Evolutionary conservation across 352 stramenopile species (phyloP).

Genomic region (Globisporangium polare): DNA sequence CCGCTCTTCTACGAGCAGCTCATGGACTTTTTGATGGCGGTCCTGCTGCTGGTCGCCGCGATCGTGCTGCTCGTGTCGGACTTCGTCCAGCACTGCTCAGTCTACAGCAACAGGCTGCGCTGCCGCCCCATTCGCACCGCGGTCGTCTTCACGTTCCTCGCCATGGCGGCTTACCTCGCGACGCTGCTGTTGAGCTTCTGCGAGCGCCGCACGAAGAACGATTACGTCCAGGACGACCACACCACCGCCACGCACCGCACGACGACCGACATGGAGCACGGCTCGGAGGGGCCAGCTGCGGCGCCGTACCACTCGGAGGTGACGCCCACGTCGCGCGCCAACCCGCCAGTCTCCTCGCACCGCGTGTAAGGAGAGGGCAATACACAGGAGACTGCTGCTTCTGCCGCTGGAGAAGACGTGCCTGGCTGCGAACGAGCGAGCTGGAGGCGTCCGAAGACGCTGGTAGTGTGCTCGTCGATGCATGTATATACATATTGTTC

Average conservation of each 20-base stretch:
- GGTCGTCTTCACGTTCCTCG: constrained; percentile 67
- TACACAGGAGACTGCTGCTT: constrained; percentile 10
- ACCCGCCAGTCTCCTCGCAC: neutral
- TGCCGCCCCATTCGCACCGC: constrained; percentile 45
- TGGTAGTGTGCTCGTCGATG: neutral
- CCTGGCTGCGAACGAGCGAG: neutral
- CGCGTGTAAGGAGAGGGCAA: constrained; percentile 11
- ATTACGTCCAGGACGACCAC: constrained; percentile 12
- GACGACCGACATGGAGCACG: neutral
- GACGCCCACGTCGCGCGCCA: constrained; percentile 11
- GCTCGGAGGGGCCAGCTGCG: constrained; percentile 5
- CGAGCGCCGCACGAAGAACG: constrained; percentile 22
- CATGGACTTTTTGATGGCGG: constrained; percentile 48
- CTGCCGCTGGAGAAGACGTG: neutral
- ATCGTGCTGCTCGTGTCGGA: constrained; percentile 68
- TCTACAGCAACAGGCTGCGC: constrained; percentile 71
- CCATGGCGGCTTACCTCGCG: constrained; percentile 44
- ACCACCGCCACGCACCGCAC: constrained; percentile 22
- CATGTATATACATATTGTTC: constrained; percentile 1
- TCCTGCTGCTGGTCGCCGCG: constrained; percentile 55
- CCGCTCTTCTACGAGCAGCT: constrained; percentile 39
- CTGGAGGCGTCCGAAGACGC: neutral
- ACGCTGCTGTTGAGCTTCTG: constrained; percentile 52
- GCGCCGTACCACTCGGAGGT: constrained; percentile 8
- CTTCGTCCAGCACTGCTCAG: constrained; percentile 55